Evolutionary conservation across 83 land plant species (phyloP).

Genomic region (Diphasiastrum complanatum): DNA sequence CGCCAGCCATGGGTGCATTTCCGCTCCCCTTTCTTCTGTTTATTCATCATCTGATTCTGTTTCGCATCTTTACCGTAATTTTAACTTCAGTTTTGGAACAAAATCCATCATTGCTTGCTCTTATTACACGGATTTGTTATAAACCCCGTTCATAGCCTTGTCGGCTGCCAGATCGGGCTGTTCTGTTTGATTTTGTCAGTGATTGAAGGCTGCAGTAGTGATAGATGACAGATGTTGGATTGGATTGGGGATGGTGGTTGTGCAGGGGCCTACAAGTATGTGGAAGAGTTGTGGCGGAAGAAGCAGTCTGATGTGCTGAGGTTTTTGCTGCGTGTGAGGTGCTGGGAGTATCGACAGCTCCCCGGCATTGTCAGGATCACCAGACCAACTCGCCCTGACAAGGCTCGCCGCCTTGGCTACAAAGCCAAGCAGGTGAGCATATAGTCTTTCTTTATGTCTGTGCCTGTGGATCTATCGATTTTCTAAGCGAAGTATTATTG

Average conservation of each 20-base stretch:
- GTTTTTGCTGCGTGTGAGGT: conserved; percentile 11
- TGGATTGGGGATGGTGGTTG: background rate
- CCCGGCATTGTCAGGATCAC: conserved; percentile 15
- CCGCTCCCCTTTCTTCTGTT: too few species aligned
- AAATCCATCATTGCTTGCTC: too few species aligned
- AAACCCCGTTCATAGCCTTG: too few species aligned
- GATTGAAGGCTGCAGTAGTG: too few species aligned
- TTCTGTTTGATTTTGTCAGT: too few species aligned
- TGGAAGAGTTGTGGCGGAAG: conserved; percentile 16
- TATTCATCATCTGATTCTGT: too few species aligned
- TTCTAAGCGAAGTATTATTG: background rate
- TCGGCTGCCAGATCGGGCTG: too few species aligned
- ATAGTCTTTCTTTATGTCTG: background rate
- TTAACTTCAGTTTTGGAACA: too few species aligned
- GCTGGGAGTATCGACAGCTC: conserved; percentile 7
- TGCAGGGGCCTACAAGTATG: conserved; percentile 13
- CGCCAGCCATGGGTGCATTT: too few species aligned
- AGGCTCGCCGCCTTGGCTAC: conserved; percentile 30
- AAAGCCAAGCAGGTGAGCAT: conserved; percentile 24
- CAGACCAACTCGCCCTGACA: conserved; percentile 22
- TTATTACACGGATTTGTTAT: too few species aligned
- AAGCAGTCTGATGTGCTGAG: conserved; percentile 16
- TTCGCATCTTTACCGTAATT: too few species aligned
- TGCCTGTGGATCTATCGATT: background rate
- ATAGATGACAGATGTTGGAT: too few species aligned